These are phyloP conservation scores for Verticillium nubilum DNA, from an alignment of 2,329 filamentous ascomycete species.

Conservation along the genomic window DNA sequence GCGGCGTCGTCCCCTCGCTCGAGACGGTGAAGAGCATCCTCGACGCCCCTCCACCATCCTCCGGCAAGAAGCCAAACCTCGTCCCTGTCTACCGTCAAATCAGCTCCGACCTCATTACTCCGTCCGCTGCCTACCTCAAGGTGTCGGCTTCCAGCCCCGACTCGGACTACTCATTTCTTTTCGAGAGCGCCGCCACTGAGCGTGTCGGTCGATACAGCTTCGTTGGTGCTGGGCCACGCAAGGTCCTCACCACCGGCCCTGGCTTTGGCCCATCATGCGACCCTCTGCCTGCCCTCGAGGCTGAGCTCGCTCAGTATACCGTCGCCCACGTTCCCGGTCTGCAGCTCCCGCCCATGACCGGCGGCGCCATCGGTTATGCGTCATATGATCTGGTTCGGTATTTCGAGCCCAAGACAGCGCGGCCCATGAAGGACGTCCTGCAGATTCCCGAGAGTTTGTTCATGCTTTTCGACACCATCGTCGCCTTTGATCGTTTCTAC, in stretches of 20 bases:
- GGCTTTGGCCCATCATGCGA: slow-evolving; percentile 81
- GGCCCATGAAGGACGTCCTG: slow-evolving; percentile 82
- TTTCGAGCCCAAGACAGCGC: slow-evolving; percentile 94
- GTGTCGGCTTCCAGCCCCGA: slow-evolving; percentile 64
- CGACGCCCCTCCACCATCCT: slow-evolving; percentile 16
- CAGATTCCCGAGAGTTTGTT: slow-evolving; percentile 90
- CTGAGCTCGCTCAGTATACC: slow-evolving; percentile 71
- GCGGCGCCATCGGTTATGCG: slow-evolving; percentile 92
- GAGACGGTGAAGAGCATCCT: slow-evolving; percentile 40
- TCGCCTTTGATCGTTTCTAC: slow-evolving; percentile 93
- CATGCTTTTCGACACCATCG: slow-evolving; percentile 92
- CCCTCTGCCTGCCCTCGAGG: slow-evolving; percentile 76
- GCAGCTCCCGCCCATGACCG: slow-evolving; percentile 77
- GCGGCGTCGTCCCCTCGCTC: slow-evolving; percentile 37
- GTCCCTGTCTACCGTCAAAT: slow-evolving; percentile 81
- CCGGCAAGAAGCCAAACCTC: slow-evolving; percentile 53
- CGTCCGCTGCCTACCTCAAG: slow-evolving; percentile 92
- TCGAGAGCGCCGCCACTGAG: slow-evolving; percentile 92
- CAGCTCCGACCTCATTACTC: slow-evolving; percentile 87
- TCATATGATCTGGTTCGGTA: slow-evolving; percentile 97
- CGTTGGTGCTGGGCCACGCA: slow-evolving; percentile 73
- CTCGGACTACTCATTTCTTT: slow-evolving; percentile 83
- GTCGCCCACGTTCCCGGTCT: slow-evolving; percentile 81
- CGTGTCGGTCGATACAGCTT: slow-evolving; percentile 95
- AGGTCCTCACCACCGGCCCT: slow-evolving; percentile 81